Evolutionary conservation across 805 yeast species (phyloP).

Genomic region (Candida oleophila): DNA sequence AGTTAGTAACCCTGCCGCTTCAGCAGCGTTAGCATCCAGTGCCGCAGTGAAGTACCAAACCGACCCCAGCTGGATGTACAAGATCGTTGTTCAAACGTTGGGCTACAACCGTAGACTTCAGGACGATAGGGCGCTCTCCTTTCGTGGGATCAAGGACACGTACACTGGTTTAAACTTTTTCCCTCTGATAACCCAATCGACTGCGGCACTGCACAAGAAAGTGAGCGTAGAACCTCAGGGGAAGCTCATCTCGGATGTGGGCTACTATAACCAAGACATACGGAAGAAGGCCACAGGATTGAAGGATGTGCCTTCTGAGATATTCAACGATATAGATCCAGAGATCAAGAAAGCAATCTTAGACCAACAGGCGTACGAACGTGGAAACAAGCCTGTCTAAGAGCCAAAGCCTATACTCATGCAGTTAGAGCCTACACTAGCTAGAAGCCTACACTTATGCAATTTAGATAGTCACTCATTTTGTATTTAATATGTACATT

Average conservation of each 20-base stretch:
- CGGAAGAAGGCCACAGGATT: constrained; percentile 64
- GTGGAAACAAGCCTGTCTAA: constrained; percentile 1
- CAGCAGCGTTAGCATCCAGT: constrained; percentile 26
- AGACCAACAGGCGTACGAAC: constrained; percentile 57
- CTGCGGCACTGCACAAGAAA: constrained; percentile 21
- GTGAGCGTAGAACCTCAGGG: neutral
- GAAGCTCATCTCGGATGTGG: constrained; percentile 44
- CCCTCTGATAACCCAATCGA: constrained; percentile 77
- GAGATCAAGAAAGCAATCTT: constrained; percentile 59
- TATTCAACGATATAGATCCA: constrained; percentile 57
- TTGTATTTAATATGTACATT: constrained; percentile 2
- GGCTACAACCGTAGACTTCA: constrained; percentile 65
- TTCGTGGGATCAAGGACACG: constrained; percentile 69
- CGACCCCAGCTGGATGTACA: constrained; percentile 81
- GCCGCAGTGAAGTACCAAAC: constrained; percentile 43
- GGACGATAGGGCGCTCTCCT: constrained; percentile 54
- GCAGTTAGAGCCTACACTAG: too few species aligned
- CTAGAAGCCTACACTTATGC: neutral
- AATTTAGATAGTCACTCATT: neutral
- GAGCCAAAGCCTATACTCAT: neutral
- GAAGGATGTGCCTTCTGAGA: constrained; percentile 51
- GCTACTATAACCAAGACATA: constrained; percentile 43
- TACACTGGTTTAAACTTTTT: constrained; percentile 81
- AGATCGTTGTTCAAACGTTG: constrained; percentile 76
- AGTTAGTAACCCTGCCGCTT: constrained; percentile 33